A percentile compares a stretch with the other conserved stretches of the same genome.
These are phyloP conservation scores for Piloderma croceum DNA, from an alignment of 768 basidiomycete genomes.

Conservation along the genomic window DNA sequence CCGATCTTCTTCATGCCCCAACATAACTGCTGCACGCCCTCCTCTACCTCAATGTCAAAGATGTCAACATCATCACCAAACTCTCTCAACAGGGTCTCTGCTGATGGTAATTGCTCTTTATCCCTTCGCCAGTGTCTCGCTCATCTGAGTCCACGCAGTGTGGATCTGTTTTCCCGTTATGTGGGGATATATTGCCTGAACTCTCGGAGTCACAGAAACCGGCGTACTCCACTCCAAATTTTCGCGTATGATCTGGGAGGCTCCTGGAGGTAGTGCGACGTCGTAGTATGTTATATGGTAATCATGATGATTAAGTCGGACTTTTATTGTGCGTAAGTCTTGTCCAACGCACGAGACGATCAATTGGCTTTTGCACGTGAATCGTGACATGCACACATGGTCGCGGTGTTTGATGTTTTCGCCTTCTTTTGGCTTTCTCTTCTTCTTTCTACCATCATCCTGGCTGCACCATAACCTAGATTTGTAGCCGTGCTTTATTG, in stretches of 20 bases:
- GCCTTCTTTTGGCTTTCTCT: constrained; percentile 21
- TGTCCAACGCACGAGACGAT: constrained; percentile 40
- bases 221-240: constrained; percentile 22
- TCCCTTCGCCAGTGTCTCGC: constrained; percentile 21
- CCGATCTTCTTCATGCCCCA: constrained; percentile 20
- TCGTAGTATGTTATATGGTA: constrained; percentile 41
- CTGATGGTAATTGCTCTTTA: constrained; percentile 19
- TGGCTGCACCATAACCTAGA: constrained; percentile 49
- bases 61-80: constrained; percentile 18
- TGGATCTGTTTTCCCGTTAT: constrained; percentile 21
- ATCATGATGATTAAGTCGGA: constrained; percentile 41
- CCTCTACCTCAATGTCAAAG: constrained; percentile 10
- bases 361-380: constrained; percentile 40
- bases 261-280: constrained; percentile 32
- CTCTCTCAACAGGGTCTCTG: constrained; percentile 18
- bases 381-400: constrained; percentile 34
- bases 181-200: constrained; percentile 25
- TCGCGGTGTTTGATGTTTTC: constrained; percentile 27
- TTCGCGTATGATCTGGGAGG: constrained; percentile 27
- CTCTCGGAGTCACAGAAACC: constrained; percentile 25
- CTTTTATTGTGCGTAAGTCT: background rate
- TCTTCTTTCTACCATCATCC: constrained; percentile 40
- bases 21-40: constrained; percentile 21
- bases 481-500: constrained; percentile 42
- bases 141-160: constrained; percentile 22